Evolutionary conservation across 176 grass and related monocot species (phyloP).

Genomic region (Cenchrus americanus): DNA sequence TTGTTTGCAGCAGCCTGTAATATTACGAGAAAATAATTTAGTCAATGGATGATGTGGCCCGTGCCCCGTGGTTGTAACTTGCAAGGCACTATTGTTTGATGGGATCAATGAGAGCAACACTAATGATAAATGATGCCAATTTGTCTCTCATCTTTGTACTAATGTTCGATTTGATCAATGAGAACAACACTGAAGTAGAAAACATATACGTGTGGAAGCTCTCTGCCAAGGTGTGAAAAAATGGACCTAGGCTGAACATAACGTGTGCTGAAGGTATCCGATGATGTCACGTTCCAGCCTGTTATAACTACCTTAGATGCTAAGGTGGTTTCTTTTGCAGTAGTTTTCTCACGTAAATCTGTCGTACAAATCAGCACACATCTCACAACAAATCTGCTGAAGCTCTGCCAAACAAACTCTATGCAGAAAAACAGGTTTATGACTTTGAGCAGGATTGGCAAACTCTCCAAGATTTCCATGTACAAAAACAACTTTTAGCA

Average conservation of each 20-base stretch:
- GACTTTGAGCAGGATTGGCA: neutral
- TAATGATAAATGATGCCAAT: neutral
- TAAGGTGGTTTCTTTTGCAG: neutral
- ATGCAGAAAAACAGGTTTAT: no score
- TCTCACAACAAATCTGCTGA: no score
- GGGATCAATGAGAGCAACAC: constrained; percentile 24
- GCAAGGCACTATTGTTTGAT: neutral
- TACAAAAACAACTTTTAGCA: neutral
- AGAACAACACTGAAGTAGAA: neutral
- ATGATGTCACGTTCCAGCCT: neutral
- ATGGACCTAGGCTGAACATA: neutral
- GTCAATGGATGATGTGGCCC: neutral
- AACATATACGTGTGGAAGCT: neutral
- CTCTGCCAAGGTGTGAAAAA: neutral
- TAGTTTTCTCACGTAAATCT: no score
- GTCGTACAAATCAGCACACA: no score
- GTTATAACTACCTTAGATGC: neutral
- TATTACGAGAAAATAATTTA: constrained; percentile 29
- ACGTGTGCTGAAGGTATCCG: neutral
- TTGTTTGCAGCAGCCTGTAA: constrained; percentile 25
- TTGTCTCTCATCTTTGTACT: neutral
- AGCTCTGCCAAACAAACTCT: no score
- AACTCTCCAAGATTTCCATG: neutral
- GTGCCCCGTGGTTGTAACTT: constrained; percentile 10
- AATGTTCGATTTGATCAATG: neutral